These are phyloP conservation scores for Plasmodium knowlesi DNA, from an alignment of 169 alveolate species.

Conservation along the genomic window DNA sequence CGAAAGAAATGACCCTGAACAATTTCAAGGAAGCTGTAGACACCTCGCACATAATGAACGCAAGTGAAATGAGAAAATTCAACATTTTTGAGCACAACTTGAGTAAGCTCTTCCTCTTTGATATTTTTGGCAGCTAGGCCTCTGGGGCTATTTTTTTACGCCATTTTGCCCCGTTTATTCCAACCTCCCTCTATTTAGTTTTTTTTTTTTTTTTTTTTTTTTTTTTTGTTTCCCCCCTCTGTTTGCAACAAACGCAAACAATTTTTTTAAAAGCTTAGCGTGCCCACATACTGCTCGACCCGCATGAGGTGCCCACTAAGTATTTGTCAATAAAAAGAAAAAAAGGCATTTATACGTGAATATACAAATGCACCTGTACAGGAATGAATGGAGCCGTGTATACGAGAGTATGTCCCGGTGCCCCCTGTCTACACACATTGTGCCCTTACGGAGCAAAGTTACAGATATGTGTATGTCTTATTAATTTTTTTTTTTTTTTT, in stretches of 20 bases:
- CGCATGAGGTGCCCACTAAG: background rate
- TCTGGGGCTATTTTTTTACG: background rate
- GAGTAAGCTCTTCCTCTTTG: slow-evolving; percentile 52
- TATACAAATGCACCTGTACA: background rate
- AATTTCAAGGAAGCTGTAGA: slow-evolving; percentile 49
- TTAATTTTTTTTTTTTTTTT: background rate
- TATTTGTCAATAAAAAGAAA: background rate
- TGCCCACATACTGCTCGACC: slow-evolving; percentile 10
- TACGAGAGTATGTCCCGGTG: background rate
- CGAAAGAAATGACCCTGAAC: slow-evolving; percentile 19
- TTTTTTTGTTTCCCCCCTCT: slow-evolving; percentile 3
- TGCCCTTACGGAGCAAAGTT: background rate
- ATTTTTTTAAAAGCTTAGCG: slow-evolving; percentile 9
- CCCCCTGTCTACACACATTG: background rate
- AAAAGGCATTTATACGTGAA: background rate
- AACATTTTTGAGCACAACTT: slow-evolving; percentile 73
- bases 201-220: background rate
- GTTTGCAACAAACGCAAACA: slow-evolving; percentile 6
- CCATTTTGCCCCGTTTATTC: background rate
- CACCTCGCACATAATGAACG: slow-evolving; percentile 35
- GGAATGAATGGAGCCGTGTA: background rate
- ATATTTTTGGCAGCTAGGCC: slow-evolving; percentile 41
- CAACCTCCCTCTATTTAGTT: background rate
- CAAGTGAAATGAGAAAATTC: slow-evolving; percentile 55
- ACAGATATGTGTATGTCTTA: background rate